Conservation (phyloP, 805 yeast species). For the Yarrowia sp. region DNA sequence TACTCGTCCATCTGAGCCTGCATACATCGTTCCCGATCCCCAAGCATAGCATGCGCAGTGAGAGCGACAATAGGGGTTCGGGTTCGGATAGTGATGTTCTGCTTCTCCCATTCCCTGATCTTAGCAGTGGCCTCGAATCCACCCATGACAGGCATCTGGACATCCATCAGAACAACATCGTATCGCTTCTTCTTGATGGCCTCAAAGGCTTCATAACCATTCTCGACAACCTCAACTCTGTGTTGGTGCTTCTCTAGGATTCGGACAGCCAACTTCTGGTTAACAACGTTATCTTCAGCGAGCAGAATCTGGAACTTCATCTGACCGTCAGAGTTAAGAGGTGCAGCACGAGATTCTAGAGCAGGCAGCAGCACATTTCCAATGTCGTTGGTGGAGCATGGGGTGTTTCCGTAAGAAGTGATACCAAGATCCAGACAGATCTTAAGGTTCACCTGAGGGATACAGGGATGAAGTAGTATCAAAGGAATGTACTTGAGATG, state of each 20-base stretch:
- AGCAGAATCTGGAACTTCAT: conserved; percentile 68
- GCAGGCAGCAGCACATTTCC: conserved; percentile 85
- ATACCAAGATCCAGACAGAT: conserved; percentile 82
- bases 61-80: conserved; percentile 85
- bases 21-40: conserved; percentile 81
- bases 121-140: conserved; percentile 88
- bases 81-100: conserved; percentile 65
- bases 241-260: conserved; percentile 85
- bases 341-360: conserved; percentile 73
- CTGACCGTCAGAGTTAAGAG: conserved; percentile 75
- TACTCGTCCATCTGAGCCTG: conserved; percentile 93
- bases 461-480: conserved; percentile 70
- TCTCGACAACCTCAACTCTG: conserved; percentile 77
- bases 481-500: conserved; percentile 83
- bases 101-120: conserved; percentile 84
- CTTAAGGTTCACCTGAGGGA: conserved; percentile 74
- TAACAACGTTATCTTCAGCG: conserved; percentile 85
- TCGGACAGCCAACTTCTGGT: conserved; percentile 81
- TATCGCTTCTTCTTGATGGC: conserved; percentile 64
- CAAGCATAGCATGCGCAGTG: conserved; percentile 93
- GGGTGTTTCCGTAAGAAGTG: conserved; percentile 83
- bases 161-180: conserved; percentile 88
- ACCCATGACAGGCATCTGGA: conserved; percentile 94
- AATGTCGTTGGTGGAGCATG: conserved; percentile 75
- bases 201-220: conserved; percentile 77